A percentile compares a stretch with the other conserved stretches of the same genome.
Conservation (phyloP, 768 basidiomycete genomes). For the Galerina marginata region DNA sequence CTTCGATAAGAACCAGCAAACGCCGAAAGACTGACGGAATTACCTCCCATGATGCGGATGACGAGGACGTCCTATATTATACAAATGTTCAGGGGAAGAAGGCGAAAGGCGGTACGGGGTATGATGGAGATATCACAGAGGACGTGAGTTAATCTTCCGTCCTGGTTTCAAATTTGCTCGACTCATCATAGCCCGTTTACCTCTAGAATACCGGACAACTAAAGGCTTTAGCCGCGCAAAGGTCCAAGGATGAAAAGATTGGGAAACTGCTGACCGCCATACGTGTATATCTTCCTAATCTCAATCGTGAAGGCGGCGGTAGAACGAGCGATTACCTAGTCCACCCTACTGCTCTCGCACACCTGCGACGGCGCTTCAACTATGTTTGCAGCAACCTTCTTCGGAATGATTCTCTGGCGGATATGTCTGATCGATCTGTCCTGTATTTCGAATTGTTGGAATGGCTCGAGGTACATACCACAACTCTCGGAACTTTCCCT, state of each 20-base stretch:
- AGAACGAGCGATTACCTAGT: constrained; percentile 88
- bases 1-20: constrained; percentile 44
- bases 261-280: constrained; percentile 70
- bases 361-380: constrained; percentile 90
- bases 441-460: constrained; percentile 90
- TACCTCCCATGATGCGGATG: constrained; percentile 39
- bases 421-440: constrained; percentile 88
- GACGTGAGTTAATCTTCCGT: constrained; percentile 63
- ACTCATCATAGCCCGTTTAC: not conserved
- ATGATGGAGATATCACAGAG: constrained; percentile 83
- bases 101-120: constrained; percentile 82
- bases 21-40: constrained; percentile 48
- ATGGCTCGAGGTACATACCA: constrained; percentile 80
- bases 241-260: constrained; percentile 74
- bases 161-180: not conserved
- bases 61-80: constrained; percentile 61
- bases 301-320: constrained; percentile 76
- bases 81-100: constrained; percentile 59
- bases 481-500: not conserved
- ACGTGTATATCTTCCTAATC: constrained; percentile 83
- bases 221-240: constrained; percentile 78
- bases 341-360: constrained; percentile 91
- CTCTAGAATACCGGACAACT: constrained; percentile 77
- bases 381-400: constrained; percentile 84
- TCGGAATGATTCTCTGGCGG: constrained; percentile 90